Evolutionary conservation across 306 rosid genomes (phyloP).

Genomic region (Trifolium fragiferum): DNA sequence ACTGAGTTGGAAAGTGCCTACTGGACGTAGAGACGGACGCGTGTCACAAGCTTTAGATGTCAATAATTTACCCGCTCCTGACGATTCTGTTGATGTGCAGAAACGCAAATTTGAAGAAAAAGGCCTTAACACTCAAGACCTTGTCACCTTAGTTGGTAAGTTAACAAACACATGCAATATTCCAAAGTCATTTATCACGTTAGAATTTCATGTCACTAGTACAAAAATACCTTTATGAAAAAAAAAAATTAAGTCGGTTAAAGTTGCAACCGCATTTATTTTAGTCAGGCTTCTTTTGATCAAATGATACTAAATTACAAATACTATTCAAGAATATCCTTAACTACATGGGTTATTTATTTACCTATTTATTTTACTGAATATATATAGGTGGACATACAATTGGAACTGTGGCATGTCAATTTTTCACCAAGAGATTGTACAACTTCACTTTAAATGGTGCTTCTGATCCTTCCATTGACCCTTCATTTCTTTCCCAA

Average conservation of each 20-base stretch:
- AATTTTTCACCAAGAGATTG: slow-evolving; percentile 54
- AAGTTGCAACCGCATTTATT: too few relatives aligned
- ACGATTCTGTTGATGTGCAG: slow-evolving; percentile 50
- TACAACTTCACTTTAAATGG: slow-evolving; percentile 55
- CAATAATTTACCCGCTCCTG: slow-evolving; percentile 41
- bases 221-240: too few relatives aligned
- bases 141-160: slow-evolving; percentile 69
- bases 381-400: slow-evolving; percentile 61
- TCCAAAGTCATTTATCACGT: not conserved
- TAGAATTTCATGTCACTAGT: too few relatives aligned
- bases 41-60: slow-evolving; percentile 59
- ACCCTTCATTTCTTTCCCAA: slow-evolving; percentile 51
- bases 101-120: slow-evolving; percentile 48
- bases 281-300: too few relatives aligned
- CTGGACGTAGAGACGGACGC: slow-evolving; percentile 64
- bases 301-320: too few relatives aligned
- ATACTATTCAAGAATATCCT: too few relatives aligned
- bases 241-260: too few relatives aligned
- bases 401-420: slow-evolving; percentile 64
- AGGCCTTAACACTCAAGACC: slow-evolving; percentile 65
- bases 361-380: slow-evolving; percentile 1
- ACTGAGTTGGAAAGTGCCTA: slow-evolving; percentile 55
- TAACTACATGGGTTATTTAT: not conserved
- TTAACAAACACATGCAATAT: not conserved
- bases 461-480: slow-evolving; percentile 56